Conservation (phyloP, 768 basidiomycete species). For the Lactifluus subvellereus region DNA sequence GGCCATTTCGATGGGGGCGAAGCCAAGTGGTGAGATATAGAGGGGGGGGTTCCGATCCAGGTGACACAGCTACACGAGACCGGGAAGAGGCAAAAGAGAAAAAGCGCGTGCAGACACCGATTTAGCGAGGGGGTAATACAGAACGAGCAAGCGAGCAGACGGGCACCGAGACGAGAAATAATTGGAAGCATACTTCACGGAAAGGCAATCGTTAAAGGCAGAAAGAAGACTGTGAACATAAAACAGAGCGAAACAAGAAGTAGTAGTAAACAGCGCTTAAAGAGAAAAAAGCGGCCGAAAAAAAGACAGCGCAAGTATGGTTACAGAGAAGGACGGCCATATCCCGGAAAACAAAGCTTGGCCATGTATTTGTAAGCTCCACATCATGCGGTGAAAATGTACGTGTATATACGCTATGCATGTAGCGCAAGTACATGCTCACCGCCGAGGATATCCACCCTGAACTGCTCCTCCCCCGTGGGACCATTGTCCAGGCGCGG, state of each 20-base stretch:
- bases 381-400: conserved; percentile 5
- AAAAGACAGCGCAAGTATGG: conserved; percentile 15
- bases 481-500: conserved; percentile 22
- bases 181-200: conserved; percentile 22
- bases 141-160: conserved; percentile 12
- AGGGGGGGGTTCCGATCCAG: conserved; percentile 17
- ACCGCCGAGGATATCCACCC: conserved; percentile 25
- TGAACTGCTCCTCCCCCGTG: conserved; percentile 23
- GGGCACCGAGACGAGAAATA: conserved; percentile 7
- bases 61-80: conserved; percentile 23
- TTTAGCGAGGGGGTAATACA: conserved; percentile 21
- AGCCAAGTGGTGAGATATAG: conserved; percentile 18
- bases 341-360: conserved; percentile 7
- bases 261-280: conserved; percentile 11
- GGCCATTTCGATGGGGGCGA: neutral
- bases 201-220: conserved; percentile 11
- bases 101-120: conserved; percentile 18
- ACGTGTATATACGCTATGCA: neutral
- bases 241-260: conserved; percentile 21
- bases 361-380: conserved; percentile 5
- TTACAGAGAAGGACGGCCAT: conserved; percentile 15
- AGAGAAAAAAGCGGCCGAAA: conserved; percentile 2
- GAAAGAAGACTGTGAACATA: conserved; percentile 9
- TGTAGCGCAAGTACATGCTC: conserved; percentile 4
- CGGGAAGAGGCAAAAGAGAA: neutral